Evolutionary conservation across 371 early-diverging fungal genomes (phyloP).

Genomic region (Rhizopus sp.): DNA sequence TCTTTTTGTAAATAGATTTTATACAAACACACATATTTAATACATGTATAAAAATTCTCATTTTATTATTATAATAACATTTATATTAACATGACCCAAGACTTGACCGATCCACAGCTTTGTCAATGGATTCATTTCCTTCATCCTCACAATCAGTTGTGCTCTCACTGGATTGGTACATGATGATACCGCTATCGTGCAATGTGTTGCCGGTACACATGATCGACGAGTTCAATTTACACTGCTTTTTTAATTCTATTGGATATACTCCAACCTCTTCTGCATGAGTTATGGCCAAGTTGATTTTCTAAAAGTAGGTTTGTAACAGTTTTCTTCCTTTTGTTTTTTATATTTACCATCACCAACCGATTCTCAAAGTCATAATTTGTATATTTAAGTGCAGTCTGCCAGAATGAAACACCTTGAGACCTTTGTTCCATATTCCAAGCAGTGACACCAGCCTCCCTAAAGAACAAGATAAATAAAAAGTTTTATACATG

Average conservation of each 20-base stretch:
- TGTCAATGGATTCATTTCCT: not conserved
- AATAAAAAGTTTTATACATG: not conserved
- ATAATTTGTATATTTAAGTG: conserved; percentile 34
- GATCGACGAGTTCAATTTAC: not conserved
- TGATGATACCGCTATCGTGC: not conserved
- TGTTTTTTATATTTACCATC: conserved; percentile 26
- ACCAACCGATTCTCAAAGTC: conserved; percentile 48
- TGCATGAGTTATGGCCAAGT: conserved; percentile 11
- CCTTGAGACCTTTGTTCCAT: conserved; percentile 36
- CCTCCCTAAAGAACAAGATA: conserved; percentile 31
- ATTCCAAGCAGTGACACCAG: conserved; percentile 45
- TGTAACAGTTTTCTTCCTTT: not conserved
- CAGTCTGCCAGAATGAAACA: conserved; percentile 40
- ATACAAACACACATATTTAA: no score
- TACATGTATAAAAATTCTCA: no score
- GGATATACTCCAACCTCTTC: not conserved
- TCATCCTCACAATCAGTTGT: not conserved
- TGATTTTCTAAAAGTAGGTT: conserved; percentile 8
- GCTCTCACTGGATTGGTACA: not conserved
- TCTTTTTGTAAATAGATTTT: not conserved
- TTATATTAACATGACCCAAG: conserved; percentile 3
- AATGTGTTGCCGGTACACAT: conserved; percentile 1
- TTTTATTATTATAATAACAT: not conserved
- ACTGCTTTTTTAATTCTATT: not conserved
- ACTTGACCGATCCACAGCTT: conserved; percentile 7